Percentiles rank a stretch among this genome's conserved stretches.
Conservation (phyloP, 257 asterid genomes). For the Solanum medicagineum region DNA sequence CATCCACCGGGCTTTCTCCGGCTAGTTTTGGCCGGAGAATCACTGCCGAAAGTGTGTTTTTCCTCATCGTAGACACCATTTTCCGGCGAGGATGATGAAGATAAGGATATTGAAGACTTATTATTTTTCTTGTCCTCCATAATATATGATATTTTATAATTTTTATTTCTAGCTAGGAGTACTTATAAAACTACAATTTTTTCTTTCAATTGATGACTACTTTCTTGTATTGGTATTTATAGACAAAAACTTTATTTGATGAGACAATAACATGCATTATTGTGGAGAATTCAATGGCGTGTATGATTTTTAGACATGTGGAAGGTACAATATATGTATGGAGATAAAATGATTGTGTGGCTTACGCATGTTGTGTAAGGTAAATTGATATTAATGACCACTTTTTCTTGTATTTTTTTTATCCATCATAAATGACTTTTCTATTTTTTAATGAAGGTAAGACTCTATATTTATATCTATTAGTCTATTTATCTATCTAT, state of each 20-base stretch:
- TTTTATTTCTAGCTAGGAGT: neutral
- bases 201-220: neutral
- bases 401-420: neutral
- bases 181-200: neutral
- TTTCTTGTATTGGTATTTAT: neutral
- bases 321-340: neutral
- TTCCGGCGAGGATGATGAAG: conserved; percentile 12
- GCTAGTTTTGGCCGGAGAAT: neutral
- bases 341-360: neutral
- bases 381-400: neutral
- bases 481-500: no score
- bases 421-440: no score
- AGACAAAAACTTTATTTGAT: neutral
- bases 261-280: neutral
- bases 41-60: neutral
- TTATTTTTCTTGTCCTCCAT: conserved; percentile 7
- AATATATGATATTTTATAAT: neutral
- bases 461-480: no score
- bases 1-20: conserved; percentile 38
- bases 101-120: conserved; percentile 3
- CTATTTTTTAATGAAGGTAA: no score
- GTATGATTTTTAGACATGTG: neutral
- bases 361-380: neutral
- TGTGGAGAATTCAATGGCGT: neutral
- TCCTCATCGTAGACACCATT: conserved; percentile 20